These are phyloP conservation scores for Golubevia sp. DNA, from an alignment of 1,284 basidiomycete genomes.

Conservation along the genomic window DNA sequence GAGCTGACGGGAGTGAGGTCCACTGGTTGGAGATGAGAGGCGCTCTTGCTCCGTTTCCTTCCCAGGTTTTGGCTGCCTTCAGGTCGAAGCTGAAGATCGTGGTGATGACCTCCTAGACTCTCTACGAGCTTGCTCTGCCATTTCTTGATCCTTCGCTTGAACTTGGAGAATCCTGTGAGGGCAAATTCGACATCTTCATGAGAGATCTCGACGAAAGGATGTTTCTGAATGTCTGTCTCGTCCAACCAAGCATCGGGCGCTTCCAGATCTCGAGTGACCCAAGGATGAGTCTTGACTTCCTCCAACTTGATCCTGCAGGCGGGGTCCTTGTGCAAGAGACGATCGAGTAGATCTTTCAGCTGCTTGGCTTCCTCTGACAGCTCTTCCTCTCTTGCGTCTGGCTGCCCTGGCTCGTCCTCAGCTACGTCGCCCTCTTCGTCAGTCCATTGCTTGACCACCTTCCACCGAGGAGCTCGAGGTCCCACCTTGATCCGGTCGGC, in stretches of 20 bases:
- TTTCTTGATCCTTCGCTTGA: conserved; percentile 45
- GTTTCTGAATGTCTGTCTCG: conserved; percentile 44
- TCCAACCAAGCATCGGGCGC: conserved; percentile 45
- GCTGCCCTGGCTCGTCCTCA: conserved; percentile 3
- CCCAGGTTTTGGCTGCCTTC: conserved; percentile 1
- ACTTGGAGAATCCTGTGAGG: conserved; percentile 46
- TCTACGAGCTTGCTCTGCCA: conserved; percentile 41
- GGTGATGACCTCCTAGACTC: conserved; percentile 18
- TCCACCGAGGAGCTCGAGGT: no score
- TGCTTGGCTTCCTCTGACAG: conserved; percentile 32
- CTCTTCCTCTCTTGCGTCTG: conserved; percentile 12
- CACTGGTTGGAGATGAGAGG: conserved; percentile 3
- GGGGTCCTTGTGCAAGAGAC: conserved; percentile 55
- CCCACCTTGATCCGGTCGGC: conserved; percentile 65
- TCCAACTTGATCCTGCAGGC: conserved; percentile 51
- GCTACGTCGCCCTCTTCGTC: conserved; percentile 32
- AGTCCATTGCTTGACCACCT: conserved; percentile 15
- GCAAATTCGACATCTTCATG: conserved; percentile 50
- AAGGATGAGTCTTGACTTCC: conserved; percentile 53
- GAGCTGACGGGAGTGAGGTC: neutral
- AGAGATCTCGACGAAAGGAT: conserved; percentile 46
- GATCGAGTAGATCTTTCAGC: conserved; percentile 46
- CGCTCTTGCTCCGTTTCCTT: conserved; percentile 6
- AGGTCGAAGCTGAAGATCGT: neutral
- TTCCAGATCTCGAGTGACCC: conserved; percentile 27